A percentile compares a stretch with the other conserved stretches of the same genome.
Evolutionary conservation across 306 rosid species (phyloP).

Genomic region (Pachyrhizus erosus): DNA sequence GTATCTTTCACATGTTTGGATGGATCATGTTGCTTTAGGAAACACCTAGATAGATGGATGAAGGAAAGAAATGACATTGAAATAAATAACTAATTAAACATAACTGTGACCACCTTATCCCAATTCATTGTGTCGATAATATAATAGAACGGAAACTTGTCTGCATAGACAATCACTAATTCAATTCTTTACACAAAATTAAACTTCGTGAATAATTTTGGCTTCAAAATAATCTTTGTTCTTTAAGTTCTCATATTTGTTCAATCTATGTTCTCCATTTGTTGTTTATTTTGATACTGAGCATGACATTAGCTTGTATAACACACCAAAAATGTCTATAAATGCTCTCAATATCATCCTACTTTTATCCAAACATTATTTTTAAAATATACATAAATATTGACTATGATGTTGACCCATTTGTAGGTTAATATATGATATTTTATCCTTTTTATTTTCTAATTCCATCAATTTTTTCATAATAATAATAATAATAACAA

Average conservation of each 20-base stretch:
- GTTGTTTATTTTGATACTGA: conserved; percentile 25
- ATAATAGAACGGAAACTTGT: conserved; percentile 38
- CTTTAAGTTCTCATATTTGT: conserved; percentile 11
- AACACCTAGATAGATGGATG: conserved; percentile 10
- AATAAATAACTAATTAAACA: conserved; percentile 33
- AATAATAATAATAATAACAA: not conserved
- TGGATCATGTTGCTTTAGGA: conserved; percentile 2
- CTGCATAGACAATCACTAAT: conserved; percentile 44
- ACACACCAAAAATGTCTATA: conserved; percentile 29
- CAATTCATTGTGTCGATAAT: conserved; percentile 22
- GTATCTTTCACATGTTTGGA: not conserved
- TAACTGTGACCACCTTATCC: conserved; percentile 27
- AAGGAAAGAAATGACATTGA: conserved; percentile 19
- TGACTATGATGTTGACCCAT: conserved; percentile 14
- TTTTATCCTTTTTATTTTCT: not conserved
- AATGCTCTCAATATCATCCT: conserved; percentile 1
- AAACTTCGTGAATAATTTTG: not conserved
- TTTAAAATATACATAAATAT: not conserved
- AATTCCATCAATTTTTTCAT: not conserved
- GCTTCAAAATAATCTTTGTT: conserved; percentile 37
- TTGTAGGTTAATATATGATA: not conserved
- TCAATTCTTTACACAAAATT: conserved; percentile 31
- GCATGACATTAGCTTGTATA: conserved; percentile 7
- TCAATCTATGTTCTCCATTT: conserved; percentile 20
- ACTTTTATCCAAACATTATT: not conserved